Evolutionary conservation across 768 basidiomycete species (phyloP), one percentile per base, ranked within the genome.

Genomic region (Gloeopeniophorella convolvens): DNA sequence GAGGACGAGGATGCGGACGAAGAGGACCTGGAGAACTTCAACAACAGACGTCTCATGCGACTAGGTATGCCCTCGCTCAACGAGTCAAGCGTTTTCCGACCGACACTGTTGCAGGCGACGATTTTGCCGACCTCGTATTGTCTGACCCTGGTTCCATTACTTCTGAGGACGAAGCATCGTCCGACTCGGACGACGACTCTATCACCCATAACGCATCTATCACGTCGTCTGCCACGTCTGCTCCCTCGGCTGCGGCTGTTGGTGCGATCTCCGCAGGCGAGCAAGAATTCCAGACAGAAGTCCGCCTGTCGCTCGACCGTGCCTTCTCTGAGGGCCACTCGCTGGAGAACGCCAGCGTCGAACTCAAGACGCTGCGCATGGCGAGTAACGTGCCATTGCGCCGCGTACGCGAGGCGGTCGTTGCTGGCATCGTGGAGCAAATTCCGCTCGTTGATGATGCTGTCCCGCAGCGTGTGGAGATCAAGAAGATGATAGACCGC

Each of bases 311-410:
- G 16, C 77, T 99, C 42, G 88, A 90, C 48, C 85, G 95, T 52
- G 94, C 94, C 21, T 94, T 95, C 65, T 75, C 82, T 8, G 95
- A 99, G 67, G 84, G 78, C 2, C 93, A 96, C 69, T 85, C 83
- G 10, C 83, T 95, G 39, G 91, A 95, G 59, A 92, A 96, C 65
- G 92, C 93, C 1, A 76, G 89, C 1, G 86, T 98, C 54, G 95
- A 98, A 64, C 76, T 98, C 52, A 92, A 95, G 70, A 96, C 95
- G 36, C 77, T 99, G 37, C 87, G 94, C 42, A 95, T 98, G 90
- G 91, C 92, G 30, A 89, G 85, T 61, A 98, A 97, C 60, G 95
- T 97, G 23, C 79, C 89, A 10, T 75, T 96, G 16, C 77, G 76
- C n/a, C 75, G 82, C 43, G 93, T 96, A 13, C 76, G 88, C 44